Percentiles rank a stretch among this genome's conserved stretches.
phyloP scores from a whole-genome alignment of 140 eudicot genomes.

The Oenanthe javanica region DNA sequence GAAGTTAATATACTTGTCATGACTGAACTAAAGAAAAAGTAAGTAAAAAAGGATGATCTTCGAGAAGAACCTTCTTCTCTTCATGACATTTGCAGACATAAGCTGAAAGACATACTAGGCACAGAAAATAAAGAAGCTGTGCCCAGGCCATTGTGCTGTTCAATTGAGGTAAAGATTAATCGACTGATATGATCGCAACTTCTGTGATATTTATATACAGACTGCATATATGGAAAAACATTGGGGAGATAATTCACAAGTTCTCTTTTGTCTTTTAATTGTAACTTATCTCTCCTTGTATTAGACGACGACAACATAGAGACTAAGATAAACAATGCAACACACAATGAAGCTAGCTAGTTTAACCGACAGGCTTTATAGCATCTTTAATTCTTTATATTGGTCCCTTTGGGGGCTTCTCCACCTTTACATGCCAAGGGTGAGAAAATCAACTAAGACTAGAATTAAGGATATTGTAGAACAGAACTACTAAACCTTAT shows the following conservation, averaged over 20 bases:
- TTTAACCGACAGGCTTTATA: neutral
- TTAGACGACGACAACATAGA: neutral
- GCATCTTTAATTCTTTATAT: neutral
- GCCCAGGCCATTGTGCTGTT: neutral
- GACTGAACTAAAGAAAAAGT: neutral
- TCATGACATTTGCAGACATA: neutral
- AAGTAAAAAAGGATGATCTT: neutral
- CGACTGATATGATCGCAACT: neutral
- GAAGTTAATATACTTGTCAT: neutral
- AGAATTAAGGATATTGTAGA: neutral
- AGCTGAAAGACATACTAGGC: neutral
- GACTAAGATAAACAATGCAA: constrained; percentile 2
- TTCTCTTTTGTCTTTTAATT: neutral
- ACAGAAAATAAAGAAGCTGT: constrained; percentile 1
- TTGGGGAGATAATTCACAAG: constrained; percentile 2
- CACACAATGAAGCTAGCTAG: neutral
- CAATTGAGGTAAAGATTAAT: neutral
- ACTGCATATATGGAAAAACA: neutral
- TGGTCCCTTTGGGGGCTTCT: constrained; percentile 5
- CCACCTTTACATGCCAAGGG: neutral
- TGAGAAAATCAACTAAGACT: neutral
- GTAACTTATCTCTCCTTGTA: constrained; percentile 4
- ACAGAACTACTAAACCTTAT: neutral
- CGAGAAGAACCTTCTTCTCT: constrained; percentile 1
- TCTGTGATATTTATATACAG: neutral